phyloP scores from a whole-genome alignment of 805 yeast species.

The Wickerhamiella dianesei region DNA sequence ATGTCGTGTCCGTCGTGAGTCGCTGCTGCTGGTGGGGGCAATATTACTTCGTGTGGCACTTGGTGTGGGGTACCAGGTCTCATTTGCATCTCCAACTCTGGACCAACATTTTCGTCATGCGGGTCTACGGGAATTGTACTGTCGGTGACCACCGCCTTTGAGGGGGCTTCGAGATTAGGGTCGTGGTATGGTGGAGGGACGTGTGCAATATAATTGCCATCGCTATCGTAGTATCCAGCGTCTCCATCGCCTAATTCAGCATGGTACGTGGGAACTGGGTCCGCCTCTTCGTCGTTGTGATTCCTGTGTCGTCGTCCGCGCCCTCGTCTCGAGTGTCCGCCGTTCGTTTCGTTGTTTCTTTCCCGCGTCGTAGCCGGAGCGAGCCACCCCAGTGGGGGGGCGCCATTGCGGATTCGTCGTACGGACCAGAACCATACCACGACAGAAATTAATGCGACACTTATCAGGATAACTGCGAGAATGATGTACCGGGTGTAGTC shows the following conservation, averaged over 20 bases:
- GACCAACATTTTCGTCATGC: background rate
- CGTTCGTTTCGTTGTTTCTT: background rate
- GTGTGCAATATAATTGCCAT: slow-evolving; percentile 11
- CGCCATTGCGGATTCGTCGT: background rate
- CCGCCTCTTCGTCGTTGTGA: slow-evolving; percentile 4
- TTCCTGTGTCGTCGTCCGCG: background rate
- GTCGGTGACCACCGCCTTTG: background rate
- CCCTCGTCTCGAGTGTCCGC: slow-evolving; percentile 1
- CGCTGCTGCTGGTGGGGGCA: no score
- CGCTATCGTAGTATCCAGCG: slow-evolving; percentile 13
- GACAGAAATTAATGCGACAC: background rate
- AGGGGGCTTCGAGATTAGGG: background rate
- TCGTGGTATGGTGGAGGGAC: slow-evolving; percentile 12
- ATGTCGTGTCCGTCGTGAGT: no score
- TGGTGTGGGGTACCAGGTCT: no score
- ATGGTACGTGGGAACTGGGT: slow-evolving; percentile 16
- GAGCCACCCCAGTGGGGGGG: no score
- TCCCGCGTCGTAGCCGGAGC: background rate
- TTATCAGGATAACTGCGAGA: background rate
- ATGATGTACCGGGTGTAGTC: slow-evolving; percentile 3
- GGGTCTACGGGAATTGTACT: background rate
- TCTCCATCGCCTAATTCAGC: slow-evolving; percentile 12
- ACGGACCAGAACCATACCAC: background rate
- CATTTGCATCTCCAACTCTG: background rate
- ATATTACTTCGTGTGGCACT: no score